Evolutionary conservation across 2,329 filamentous ascomycete genomes (phyloP), one percentile per base, ranked within the genome.

Genomic region (Trichoderma harzianum): DNA sequence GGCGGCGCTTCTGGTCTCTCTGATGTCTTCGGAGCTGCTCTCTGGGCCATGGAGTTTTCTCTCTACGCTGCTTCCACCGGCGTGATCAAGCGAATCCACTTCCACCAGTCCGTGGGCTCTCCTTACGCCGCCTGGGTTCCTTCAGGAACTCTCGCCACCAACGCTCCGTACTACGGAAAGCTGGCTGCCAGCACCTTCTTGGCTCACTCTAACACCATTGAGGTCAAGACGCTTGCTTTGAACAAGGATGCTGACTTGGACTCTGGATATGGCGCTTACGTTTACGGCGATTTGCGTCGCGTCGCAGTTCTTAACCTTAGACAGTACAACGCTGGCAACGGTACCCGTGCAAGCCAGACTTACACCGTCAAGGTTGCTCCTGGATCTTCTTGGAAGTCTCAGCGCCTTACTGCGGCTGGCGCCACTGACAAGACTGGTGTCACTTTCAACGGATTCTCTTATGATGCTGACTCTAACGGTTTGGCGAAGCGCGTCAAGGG

Each of bases 31-130:
- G 85, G 85, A 63, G 84, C 84, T 8, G 85, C 82, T 21, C 81
- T 87, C 8, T 87, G 85, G 85, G 80, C 80, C 66, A 78, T 84
- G 32, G 85, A 87, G 77, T 86, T 84, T 76, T 78, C 80, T 76
- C 78, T 83, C 34, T 74, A 76, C 64, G 80, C 78, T 53, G 80
- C 81, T 2, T 75, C 78, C 30, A 72, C 82, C 43, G 80, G 80
- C 21, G 76, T 83, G 26, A 73, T 75, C 60, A 79, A 79, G 77
- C 74, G 74, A 7, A 75, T 80, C 1, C 84, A 84, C 75, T 86
- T 86, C 79, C 84, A 86, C 78, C 78, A 76, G 64, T 65, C 73
- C 12, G 65, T 74, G 8, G 72, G 74, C 43, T 74, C 74, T n/a
- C 73, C 76, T 64, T 77, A 78, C 62, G 72, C 76, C 24, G 74